Evolutionary conservation across 306 rosid genomes (phyloP).

Genomic region (Rosa lucieae): DNA sequence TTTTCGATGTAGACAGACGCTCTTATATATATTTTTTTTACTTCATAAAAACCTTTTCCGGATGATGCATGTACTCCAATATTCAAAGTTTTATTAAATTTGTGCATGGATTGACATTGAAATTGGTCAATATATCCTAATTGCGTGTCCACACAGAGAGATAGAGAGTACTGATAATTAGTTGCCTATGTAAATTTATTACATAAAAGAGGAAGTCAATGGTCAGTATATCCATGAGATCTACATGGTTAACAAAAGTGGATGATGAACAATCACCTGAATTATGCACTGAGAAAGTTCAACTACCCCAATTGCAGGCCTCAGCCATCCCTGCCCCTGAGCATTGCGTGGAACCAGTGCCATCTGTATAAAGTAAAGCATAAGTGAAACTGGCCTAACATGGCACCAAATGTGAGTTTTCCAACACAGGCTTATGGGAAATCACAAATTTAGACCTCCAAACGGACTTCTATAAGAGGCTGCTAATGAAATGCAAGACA

Average conservation of each 20-base stretch:
- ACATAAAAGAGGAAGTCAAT: background rate
- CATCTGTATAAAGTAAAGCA: conserved; percentile 51
- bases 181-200: background rate
- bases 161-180: background rate
- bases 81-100: background rate
- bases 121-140: background rate
- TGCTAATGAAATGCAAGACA: conserved; percentile 25
- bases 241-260: background rate
- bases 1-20: background rate
- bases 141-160: background rate
- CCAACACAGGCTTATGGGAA: background rate
- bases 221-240: background rate
- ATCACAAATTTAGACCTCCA: background rate
- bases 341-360: conserved; percentile 89
- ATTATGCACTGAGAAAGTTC: conserved; percentile 96
- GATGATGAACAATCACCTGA: conserved; percentile 56
- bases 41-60: background rate
- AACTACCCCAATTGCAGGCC: conserved; percentile 94
- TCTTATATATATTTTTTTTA: background rate
- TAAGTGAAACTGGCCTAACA: background rate
- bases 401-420: background rate
- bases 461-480: conserved; percentile 13
- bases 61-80: background rate
- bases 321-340: conserved; percentile 99
- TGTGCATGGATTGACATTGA: background rate